phyloP scores from a whole-genome alignment of 257 asterid genomes.

The Scutellaria barbata region DNA sequence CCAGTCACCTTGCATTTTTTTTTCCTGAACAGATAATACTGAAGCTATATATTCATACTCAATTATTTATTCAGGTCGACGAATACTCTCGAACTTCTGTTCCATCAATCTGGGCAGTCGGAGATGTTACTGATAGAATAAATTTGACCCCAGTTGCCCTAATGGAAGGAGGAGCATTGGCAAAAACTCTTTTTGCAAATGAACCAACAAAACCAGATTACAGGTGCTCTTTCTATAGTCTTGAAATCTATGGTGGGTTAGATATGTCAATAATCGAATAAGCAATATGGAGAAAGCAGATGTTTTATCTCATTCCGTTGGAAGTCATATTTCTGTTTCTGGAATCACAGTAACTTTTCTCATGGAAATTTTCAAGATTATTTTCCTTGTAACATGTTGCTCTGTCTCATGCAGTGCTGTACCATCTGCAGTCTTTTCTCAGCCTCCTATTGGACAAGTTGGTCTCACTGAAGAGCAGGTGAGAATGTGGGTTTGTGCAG shows the following conservation, averaged over 20 bases:
- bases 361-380: background rate
- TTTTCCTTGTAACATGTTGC: conserved; percentile 22
- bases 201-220: conserved; percentile 83
- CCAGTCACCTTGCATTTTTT: conserved; percentile 10
- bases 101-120: conserved; percentile 99
- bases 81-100: conserved; percentile 89
- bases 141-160: conserved; percentile 99
- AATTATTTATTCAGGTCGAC: conserved; percentile 64
- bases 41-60: conserved; percentile 13
- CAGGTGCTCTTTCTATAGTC: conserved; percentile 52
- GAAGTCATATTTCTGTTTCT: conserved; percentile 8
- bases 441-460: conserved; percentile 95
- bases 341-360: background rate
- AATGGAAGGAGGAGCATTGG: conserved; percentile 98
- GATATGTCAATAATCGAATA: background rate
- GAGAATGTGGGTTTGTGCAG: conserved; percentile 26
- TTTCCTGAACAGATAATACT: conserved; percentile 14
- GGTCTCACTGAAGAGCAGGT: conserved; percentile 97
- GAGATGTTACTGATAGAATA: conserved; percentile 96
- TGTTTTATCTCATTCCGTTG: background rate
- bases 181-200: conserved; percentile 82
- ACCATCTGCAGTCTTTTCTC: conserved; percentile 93
- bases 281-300: background rate
- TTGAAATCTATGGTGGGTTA: conserved; percentile 20
- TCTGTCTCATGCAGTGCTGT: conserved; percentile 63